Conservation (phyloP, 495 filamentous ascomycete species). For the Talaromyces borbonicus region DNA sequence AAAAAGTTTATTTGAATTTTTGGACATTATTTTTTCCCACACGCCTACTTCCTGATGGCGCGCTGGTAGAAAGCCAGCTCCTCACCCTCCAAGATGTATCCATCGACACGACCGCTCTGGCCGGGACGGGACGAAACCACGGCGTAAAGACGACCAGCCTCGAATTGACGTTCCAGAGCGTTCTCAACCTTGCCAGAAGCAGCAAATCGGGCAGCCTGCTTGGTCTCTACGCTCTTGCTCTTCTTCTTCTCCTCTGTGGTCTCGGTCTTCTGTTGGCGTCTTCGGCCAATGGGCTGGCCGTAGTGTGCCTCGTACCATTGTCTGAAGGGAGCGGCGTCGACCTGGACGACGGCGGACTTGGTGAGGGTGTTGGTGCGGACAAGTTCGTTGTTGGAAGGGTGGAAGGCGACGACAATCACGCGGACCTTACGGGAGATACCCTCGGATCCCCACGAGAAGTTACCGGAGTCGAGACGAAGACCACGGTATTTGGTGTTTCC, state of each 20-base stretch:
- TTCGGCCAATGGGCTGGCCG: conserved; percentile 75
- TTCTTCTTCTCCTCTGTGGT: conserved; percentile 73
- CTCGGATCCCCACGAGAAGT: conserved; percentile 99
- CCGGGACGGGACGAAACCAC: conserved; percentile 86
- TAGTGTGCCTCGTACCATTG: conserved; percentile 99
- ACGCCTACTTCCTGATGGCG: conserved; percentile 88
- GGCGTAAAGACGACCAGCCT: conserved; percentile 92
- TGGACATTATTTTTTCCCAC: conserved; percentile 22
- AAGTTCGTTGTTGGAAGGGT: conserved; percentile 99
- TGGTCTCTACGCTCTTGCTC: conserved; percentile 86
- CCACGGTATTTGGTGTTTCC: conserved; percentile 99
- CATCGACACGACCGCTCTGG: conserved; percentile 91
- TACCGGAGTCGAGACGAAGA: conserved; percentile 96
- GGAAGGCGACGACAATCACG: conserved; percentile 95
- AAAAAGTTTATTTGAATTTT: conserved; percentile 10
- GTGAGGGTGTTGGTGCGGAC: conserved; percentile 99
- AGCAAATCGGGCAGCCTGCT: conserved; percentile 79
- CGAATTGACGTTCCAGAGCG: conserved; percentile 93
- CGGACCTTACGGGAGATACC: conserved; percentile 95
- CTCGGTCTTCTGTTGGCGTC: conserved; percentile 74
- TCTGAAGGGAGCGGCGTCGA: conserved; percentile 96
- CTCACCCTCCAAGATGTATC: conserved; percentile 98
- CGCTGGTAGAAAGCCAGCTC: conserved; percentile 99
- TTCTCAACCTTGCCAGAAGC: conserved; percentile 83
- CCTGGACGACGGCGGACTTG: conserved; percentile 94